Percentiles rank a stretch among this genome's conserved stretches.
phyloP scores from a whole-genome alignment of 129 eudicot genomes.

The Cynara cardunculus region DNA sequence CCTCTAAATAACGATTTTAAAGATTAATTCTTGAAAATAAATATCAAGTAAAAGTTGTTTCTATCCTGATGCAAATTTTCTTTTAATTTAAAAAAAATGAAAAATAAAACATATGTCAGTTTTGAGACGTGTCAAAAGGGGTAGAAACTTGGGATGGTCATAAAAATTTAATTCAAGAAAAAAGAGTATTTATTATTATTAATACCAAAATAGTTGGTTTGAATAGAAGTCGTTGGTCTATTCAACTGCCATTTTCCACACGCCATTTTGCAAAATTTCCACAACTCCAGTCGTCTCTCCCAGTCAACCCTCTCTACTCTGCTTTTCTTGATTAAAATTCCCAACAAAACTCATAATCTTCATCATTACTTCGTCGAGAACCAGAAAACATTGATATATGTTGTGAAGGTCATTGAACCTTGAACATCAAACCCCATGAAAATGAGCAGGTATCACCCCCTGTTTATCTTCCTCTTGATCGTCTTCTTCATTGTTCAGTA shows the following conservation, averaged over 20 bases:
- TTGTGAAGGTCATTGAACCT: background rate
- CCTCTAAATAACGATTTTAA: no score
- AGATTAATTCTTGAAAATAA: no score
- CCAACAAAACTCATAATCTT: background rate
- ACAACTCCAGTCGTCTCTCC: constrained; percentile 12
- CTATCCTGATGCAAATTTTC: no score
- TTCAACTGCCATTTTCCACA: constrained; percentile 23
- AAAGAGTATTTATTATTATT: no score
- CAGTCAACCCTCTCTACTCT: constrained; percentile 17
- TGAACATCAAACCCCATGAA: background rate
- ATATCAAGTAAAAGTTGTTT: no score
- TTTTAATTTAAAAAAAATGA: no score
- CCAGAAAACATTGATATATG: background rate
- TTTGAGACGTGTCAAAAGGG: background rate
- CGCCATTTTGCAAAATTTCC: constrained; percentile 18
- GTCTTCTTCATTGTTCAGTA: constrained; percentile 12
- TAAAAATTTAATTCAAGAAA: no score
- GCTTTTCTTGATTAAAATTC: background rate
- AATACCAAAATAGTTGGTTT: background rate
- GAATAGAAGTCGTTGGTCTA: constrained; percentile 2
- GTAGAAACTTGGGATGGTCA: background rate
- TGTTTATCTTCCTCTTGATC: constrained; percentile 13
- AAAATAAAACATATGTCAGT: no score
- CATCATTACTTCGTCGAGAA: background rate
- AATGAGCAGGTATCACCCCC: constrained; percentile 29